These are phyloP conservation scores for Leccinum uliginosum DNA, from an alignment of 768 basidiomycete species.

Conservation along the genomic window DNA sequence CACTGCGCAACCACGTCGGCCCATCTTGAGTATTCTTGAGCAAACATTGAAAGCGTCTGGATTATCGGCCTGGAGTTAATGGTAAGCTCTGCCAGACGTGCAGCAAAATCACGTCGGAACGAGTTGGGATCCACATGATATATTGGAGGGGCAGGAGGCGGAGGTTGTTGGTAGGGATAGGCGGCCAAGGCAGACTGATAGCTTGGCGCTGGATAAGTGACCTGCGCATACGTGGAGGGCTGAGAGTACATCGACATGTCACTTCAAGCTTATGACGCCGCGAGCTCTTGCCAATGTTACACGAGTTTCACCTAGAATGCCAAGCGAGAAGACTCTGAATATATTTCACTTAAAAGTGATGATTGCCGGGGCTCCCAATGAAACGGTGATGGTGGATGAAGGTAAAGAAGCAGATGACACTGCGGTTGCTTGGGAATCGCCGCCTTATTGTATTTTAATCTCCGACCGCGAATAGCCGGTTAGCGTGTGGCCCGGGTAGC, in stretches of 20 bases:
- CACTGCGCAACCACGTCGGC: conserved; percentile 78
- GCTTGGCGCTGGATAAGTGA: conserved; percentile 33
- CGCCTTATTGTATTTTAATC: conserved; percentile 29
- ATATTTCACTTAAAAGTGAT: conserved; percentile 49
- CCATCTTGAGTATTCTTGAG: conserved; percentile 79
- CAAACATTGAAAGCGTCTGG: conserved; percentile 86
- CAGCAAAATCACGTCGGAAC: conserved; percentile 75
- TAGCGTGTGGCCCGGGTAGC: not conserved
- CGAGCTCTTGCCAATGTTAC: conserved; percentile 30
- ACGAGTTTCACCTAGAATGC: conserved; percentile 31
- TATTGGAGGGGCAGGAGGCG: conserved; percentile 38
- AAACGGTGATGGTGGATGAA: conserved; percentile 45
- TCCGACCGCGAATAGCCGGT: conserved; percentile 33
- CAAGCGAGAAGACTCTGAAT: conserved; percentile 33
- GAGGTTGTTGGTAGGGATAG: conserved; percentile 47
- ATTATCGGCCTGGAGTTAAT: conserved; percentile 96
- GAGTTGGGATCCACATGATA: conserved; percentile 59
- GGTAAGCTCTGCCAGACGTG: conserved; percentile 73
- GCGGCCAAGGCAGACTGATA: conserved; percentile 42
- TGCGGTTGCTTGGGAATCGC: conserved; percentile 23
- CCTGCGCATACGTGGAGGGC: conserved; percentile 32
- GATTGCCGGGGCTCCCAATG: conserved; percentile 34
- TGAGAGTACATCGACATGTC: conserved; percentile 65
- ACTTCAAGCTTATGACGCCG: conserved; percentile 36
- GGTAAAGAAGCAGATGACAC: conserved; percentile 34